Evolutionary conservation across 768 basidiomycete genomes (phyloP), one percentile per base, ranked within the genome.

Genomic region (Termitomyces sp.): DNA sequence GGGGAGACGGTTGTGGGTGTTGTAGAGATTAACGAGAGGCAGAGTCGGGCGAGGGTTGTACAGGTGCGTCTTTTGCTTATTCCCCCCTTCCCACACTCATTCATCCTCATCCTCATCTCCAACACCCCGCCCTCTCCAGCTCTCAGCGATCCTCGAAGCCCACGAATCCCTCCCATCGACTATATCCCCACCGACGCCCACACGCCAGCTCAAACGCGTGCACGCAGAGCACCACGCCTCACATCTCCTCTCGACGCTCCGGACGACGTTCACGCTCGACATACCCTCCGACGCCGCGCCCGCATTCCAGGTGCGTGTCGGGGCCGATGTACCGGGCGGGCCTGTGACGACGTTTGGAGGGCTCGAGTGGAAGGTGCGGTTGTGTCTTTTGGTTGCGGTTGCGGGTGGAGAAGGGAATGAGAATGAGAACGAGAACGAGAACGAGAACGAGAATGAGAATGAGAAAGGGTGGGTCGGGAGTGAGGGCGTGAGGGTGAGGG

Each of bases 201-300:
- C 81, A 2, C 75, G 79, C 34, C 77, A 86, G 60, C 73, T 90
- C 61, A 78, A 85, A 27, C 83, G 93, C 9, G 78, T 90, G 0
- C 92, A 97, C 65, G 90, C 93, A 0, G 94, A 97, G 67, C 86
- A 92, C 50, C 87, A 91, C 64, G 83, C 90, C 1, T 85, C 87
- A 11, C 87, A 93, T 65, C 82, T 88, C 5, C 70, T 83, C 3
- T 82, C 88, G 44, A 86, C 86, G 0, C 76, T 86, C 0, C 86
- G 95, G 27, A 86, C 91, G 31, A 86, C 89, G 0, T 98, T 98
- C 73, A 77, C 88, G 14, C 82, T 99, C 2, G 94, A 95, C 66
- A 95, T 99, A 57, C 96, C 95, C 0, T 84, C 89, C 1, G 96
- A 97, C 56, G 92, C 89, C 0, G 89, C 91, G 51, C 94, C 96